Conservation (phyloP, 495 filamentous ascomycete genomes). For the Immersiella caudata region DNA sequence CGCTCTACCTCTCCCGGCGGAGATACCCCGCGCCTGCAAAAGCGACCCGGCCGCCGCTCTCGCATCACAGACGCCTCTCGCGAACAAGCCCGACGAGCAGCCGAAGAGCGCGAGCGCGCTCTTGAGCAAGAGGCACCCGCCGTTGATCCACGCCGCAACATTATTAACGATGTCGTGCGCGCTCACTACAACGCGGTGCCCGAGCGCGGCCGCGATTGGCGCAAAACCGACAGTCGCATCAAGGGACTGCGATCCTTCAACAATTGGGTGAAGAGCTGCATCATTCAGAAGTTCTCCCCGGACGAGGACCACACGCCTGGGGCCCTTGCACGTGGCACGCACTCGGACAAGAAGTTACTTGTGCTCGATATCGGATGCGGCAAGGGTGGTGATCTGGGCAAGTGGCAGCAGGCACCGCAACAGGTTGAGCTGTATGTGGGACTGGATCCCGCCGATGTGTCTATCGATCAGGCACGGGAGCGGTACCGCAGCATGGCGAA, state of each 20-base stretch:
- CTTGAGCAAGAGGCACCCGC: conserved; percentile 21
- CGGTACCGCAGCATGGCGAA: conserved; percentile 72
- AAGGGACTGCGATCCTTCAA: conserved; percentile 94
- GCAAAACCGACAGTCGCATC: conserved; percentile 88
- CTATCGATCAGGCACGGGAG: conserved; percentile 84
- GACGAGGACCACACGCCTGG: conserved; percentile 66
- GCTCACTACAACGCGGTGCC: conserved; percentile 97
- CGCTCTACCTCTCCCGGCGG: conserved; percentile 45
- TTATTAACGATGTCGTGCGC: conserved; percentile 81
- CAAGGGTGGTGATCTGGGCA: conserved; percentile 92
- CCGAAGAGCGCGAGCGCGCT: conserved; percentile 63
- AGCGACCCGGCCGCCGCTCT: conserved; percentile 81
- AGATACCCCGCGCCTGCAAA: conserved; percentile 68
- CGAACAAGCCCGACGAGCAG: conserved; percentile 67
- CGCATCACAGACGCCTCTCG: conserved; percentile 72
- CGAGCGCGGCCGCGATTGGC: conserved; percentile 89
- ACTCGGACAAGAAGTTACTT: conserved; percentile 60
- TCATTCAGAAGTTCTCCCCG: conserved; percentile 95
- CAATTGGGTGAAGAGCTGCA: conserved; percentile 96
- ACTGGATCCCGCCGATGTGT: conserved; percentile 87
- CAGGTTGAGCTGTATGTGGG: conserved; percentile 87
- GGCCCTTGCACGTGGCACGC: conserved; percentile 56
- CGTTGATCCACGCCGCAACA: conserved; percentile 42
- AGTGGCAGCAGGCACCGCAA: conserved; percentile 92
- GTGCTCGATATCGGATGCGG: conserved; percentile 95